Evolutionary conservation across 2,329 filamentous ascomycete species (phyloP).

Genomic region (Aureobasidium sp.): DNA sequence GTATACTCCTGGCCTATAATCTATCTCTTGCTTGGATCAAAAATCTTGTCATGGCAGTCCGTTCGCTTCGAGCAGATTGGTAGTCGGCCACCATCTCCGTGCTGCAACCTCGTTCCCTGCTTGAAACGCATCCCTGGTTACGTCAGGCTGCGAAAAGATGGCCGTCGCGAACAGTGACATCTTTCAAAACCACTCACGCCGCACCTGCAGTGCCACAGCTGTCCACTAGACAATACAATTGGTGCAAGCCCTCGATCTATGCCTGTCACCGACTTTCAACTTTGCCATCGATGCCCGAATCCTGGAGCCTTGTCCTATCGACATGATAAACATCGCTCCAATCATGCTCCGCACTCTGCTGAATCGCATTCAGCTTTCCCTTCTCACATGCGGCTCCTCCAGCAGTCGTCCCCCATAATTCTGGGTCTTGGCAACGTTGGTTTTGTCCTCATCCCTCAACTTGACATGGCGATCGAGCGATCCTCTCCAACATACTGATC

Average conservation of each 20-base stretch:
- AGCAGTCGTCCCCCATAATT: constrained; percentile 1
- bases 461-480: constrained; percentile 8
- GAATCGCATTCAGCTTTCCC: background rate
- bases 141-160: constrained; percentile 3
- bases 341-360: constrained; percentile 2
- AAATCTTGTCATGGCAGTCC: background rate
- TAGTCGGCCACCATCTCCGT: background rate
- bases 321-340: background rate
- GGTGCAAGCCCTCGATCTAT: background rate
- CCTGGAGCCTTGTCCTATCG: background rate
- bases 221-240: background rate
- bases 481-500: background rate
- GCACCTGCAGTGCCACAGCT: constrained; percentile 3
- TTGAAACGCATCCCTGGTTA: background rate
- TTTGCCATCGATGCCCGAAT: background rate
- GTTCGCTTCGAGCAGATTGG: background rate
- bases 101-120: background rate
- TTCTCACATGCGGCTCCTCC: constrained; percentile 3
- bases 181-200: background rate
- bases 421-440: background rate
- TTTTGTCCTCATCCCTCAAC: background rate
- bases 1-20: too few species aligned
- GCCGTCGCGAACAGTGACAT: background rate
- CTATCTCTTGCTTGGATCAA: background rate
- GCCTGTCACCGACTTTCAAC: background rate